Conservation (phyloP, 2,329 filamentous ascomycete species). For the Sarocladium strictum region DNA sequence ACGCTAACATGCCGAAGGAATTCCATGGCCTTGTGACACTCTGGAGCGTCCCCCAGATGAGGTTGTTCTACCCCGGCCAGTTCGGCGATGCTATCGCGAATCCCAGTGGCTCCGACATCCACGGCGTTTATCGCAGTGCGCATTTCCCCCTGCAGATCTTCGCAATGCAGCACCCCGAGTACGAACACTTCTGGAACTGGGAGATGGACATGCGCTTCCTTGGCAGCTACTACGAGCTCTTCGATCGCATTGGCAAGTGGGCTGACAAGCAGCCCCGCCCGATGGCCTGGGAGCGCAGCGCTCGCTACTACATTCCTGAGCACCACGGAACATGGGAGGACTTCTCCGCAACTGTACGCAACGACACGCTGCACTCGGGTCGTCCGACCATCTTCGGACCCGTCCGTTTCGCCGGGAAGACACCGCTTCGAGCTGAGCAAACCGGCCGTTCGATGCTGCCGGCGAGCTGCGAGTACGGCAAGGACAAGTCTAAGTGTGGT, state of each 20-base stretch:
- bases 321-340: conserved; percentile 68
- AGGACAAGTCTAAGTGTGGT: conserved; percentile 50
- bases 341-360: conserved; percentile 59
- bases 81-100: conserved; percentile 64
- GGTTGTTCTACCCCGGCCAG: conserved; percentile 64
- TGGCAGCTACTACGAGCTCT: conserved; percentile 66
- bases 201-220: conserved; percentile 63
- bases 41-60: conserved; percentile 84
- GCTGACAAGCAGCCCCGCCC: conserved; percentile 61
- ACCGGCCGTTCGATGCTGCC: conserved; percentile 49
- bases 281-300: conserved; percentile 71
- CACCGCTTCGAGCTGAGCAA: conserved; percentile 44
- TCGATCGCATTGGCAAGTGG: conserved; percentile 62
- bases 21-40: conserved; percentile 76
- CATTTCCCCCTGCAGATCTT: conserved; percentile 61
- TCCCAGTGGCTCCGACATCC: conserved; percentile 51
- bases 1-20: conserved; percentile 60
- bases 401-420: conserved; percentile 42
- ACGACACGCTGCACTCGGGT: conserved; percentile 49
- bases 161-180: conserved; percentile 56
- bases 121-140: conserved; percentile 63
- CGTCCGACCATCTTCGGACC: conserved; percentile 65
- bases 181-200: conserved; percentile 65
- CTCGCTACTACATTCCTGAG: conserved; percentile 69
- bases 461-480: conserved; percentile 45